A percentile compares a stretch with the other conserved stretches of the same genome.
Conservation (phyloP, 805 yeast species). For the Candida oleophila region DNA sequence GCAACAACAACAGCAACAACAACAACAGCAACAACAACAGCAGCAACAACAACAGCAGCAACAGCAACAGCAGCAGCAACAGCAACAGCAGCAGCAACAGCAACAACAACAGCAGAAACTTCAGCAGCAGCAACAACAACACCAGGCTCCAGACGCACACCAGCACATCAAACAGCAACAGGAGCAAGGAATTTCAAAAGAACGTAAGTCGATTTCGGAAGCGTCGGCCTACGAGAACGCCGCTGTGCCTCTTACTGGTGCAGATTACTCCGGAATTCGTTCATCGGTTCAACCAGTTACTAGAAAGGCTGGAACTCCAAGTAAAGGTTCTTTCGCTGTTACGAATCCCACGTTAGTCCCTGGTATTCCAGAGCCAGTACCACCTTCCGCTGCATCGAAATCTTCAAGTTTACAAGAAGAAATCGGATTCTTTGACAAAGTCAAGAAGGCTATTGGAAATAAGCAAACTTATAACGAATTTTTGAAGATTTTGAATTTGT, state of each 20-base stretch:
- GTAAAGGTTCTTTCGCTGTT: slow-evolving; percentile 28
- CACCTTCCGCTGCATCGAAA: slow-evolving; percentile 41
- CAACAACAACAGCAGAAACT: slow-evolving; percentile 18
- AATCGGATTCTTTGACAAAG: slow-evolving; percentile 86
- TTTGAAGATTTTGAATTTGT: slow-evolving; percentile 81
- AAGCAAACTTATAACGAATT: slow-evolving; percentile 92
- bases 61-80: slow-evolving; percentile 15
- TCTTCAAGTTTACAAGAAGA: slow-evolving; percentile 75
- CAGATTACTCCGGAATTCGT: slow-evolving; percentile 45
- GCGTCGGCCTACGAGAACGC: neutral
- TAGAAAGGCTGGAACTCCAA: slow-evolving; percentile 12
- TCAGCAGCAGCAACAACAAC: slow-evolving; percentile 14
- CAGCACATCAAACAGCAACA: slow-evolving; percentile 9
- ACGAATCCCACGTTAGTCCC: slow-evolving; percentile 72
- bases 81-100: slow-evolving; percentile 19
- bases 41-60: slow-evolving; percentile 11
- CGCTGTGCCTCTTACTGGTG: neutral
- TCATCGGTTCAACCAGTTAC: slow-evolving; percentile 26
- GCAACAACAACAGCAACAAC: neutral
- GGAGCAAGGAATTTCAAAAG: slow-evolving; percentile 3
- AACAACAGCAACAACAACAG: slow-evolving; percentile 6
- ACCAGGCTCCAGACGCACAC: slow-evolving; percentile 14
- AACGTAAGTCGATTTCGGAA: neutral
- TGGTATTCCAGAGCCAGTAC: slow-evolving; percentile 81
- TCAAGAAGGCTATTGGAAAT: slow-evolving; percentile 82